Conservation (phyloP, 2,329 filamentous ascomycete genomes). For the Tolypocladium guangdongense region DNA sequence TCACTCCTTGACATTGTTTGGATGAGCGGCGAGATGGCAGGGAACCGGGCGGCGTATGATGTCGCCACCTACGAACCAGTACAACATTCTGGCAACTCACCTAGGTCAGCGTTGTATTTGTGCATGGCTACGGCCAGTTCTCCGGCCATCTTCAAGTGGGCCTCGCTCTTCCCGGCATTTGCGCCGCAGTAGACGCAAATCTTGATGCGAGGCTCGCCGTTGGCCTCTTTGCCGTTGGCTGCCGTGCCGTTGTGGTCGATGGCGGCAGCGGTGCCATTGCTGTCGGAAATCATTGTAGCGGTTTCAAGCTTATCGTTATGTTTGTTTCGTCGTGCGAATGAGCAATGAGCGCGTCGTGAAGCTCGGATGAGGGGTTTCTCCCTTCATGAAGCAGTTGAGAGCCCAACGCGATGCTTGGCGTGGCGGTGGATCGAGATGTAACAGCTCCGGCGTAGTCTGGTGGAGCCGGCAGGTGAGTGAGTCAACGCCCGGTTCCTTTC, state of each 20-base stretch:
- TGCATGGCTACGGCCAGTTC: slow-evolving; percentile 60
- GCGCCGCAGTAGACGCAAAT: slow-evolving; percentile 95
- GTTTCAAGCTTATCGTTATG: neutral
- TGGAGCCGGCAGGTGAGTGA: neutral
- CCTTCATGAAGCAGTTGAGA: neutral
- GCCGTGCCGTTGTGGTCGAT: neutral
- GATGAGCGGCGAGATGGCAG: neutral
- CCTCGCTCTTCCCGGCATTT: slow-evolving; percentile 58
- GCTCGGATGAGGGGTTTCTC: neutral
- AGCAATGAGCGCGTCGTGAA: neutral
- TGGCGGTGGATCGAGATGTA: neutral
- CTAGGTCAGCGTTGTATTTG: slow-evolving; percentile 67
- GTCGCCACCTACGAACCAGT: neutral
- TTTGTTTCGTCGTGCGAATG: neutral
- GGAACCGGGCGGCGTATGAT: neutral
- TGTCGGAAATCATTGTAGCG: slow-evolving; percentile 14
- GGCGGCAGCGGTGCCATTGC: neutral
- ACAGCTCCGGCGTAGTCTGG: neutral
- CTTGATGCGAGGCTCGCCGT: slow-evolving; percentile 39
- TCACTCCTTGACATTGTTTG: neutral
- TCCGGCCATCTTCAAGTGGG: slow-evolving; percentile 69
- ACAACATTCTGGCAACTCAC: slow-evolving; percentile 23
- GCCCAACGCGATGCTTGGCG: neutral
- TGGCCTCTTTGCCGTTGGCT: slow-evolving; percentile 11
- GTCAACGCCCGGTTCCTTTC: neutral